phyloP scores from a whole-genome alignment of 2,329 filamentous ascomycete genomes.

The Truncatella angustata region DNA sequence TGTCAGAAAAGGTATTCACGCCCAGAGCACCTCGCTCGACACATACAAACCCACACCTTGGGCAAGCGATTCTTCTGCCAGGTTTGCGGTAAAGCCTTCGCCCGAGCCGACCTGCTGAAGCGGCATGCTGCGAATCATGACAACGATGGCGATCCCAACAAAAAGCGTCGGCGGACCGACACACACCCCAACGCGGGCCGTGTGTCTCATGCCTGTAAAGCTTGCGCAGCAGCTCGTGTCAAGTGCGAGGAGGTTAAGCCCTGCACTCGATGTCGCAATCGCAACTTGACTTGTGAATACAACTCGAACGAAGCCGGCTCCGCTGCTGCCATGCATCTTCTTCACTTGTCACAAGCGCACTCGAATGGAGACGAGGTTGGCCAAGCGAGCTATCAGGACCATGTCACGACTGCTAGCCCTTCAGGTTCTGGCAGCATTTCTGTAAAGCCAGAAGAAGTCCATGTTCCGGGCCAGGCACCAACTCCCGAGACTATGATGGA shows the following conservation, averaged over 20 bases:
- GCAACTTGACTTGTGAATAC: constrained; percentile 45
- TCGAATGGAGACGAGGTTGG: not conserved
- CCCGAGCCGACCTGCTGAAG: constrained; percentile 52
- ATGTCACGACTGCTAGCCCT: constrained; percentile 22
- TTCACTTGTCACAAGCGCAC: constrained; percentile 40
- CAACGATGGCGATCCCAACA: constrained; percentile 41
- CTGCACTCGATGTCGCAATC: constrained; percentile 48
- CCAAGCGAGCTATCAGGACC: constrained; percentile 12
- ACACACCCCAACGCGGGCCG: constrained; percentile 44
- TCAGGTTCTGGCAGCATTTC: constrained; percentile 22
- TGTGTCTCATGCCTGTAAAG: constrained; percentile 51
- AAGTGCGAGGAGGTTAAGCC: constrained; percentile 56
- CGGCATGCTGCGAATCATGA: constrained; percentile 51
- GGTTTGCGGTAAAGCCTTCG: constrained; percentile 53
- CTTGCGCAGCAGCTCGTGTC: constrained; percentile 50
- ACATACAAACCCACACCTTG: constrained; percentile 25
- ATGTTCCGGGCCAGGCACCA: constrained; percentile 28
- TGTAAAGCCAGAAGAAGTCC: constrained; percentile 25
- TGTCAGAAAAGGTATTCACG: constrained; percentile 51
- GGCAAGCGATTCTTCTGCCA: constrained; percentile 27
- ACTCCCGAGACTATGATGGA: constrained; percentile 33
- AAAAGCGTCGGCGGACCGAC: constrained; percentile 45
- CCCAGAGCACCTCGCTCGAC: constrained; percentile 49
- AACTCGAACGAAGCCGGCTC: constrained; percentile 35
- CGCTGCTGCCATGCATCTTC: constrained; percentile 40